phyloP scores from a whole-genome alignment of 2,329 filamentous ascomycete species.

The Fusarium papillatum region DNA sequence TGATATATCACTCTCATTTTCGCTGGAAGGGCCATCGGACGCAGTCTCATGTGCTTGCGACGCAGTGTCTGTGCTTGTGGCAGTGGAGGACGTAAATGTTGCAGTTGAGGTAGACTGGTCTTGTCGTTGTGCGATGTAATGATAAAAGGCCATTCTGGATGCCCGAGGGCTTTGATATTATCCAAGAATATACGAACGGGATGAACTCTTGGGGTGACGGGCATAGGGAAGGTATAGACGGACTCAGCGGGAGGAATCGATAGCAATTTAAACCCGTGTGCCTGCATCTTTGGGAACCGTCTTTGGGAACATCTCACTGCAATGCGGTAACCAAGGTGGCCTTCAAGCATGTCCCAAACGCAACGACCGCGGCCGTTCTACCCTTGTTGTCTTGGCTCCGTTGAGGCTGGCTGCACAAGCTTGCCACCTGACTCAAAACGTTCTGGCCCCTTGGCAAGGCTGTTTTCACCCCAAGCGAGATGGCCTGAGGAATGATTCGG shows the following conservation, averaged over 20 bases:
- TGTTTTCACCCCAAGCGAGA: background rate
- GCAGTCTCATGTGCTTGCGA: too few relatives aligned
- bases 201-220: background rate
- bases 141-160: background rate
- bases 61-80: too few relatives aligned
- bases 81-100: too few relatives aligned
- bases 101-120: too few relatives aligned
- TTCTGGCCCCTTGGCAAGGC: slow-evolving; percentile 1
- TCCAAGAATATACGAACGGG: background rate
- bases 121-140: background rate
- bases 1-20: too few relatives aligned
- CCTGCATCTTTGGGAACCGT: background rate
- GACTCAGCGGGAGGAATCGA: background rate
- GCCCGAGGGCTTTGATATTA: background rate
- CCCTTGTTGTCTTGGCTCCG: background rate
- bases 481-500: background rate
- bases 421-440: background rate
- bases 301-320: background rate
- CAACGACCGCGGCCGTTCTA: background rate
- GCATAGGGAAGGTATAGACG: background rate
- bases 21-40: too few relatives aligned
- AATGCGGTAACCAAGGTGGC: background rate
- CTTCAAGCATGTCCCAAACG: background rate
- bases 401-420: background rate
- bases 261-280: background rate